These are phyloP conservation scores for Hibiscus mutabilis DNA, from an alignment of 345 rosid genomes.

Conservation along the genomic window DNA sequence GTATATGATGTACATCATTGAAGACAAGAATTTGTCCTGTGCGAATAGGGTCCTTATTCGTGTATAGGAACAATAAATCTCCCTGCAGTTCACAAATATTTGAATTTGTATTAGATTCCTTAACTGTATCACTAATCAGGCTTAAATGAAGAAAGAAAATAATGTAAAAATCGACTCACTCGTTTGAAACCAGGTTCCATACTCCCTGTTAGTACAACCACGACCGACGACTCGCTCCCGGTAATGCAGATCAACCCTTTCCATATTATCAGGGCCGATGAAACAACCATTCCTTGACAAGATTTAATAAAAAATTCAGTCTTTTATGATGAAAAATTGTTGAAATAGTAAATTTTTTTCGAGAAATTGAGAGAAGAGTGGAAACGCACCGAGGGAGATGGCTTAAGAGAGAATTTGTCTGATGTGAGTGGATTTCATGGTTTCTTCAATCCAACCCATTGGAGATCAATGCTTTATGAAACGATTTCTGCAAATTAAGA, in stretches of 20 bases:
- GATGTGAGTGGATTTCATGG: slow-evolving; percentile 38
- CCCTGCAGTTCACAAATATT: slow-evolving; percentile 35
- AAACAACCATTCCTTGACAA: slow-evolving; percentile 46
- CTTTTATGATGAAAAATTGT: neutral
- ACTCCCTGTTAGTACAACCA: slow-evolving; percentile 69
- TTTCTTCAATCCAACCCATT: slow-evolving; percentile 5
- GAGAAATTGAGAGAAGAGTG: neutral
- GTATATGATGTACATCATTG: slow-evolving; percentile 36
- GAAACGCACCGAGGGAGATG: slow-evolving; percentile 46
- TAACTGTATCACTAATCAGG: neutral
- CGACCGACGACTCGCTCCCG: slow-evolving; percentile 71
- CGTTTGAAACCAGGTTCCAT: slow-evolving; percentile 84
- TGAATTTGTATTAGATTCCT: neutral
- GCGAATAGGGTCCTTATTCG: slow-evolving; percentile 64
- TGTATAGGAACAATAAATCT: slow-evolving; percentile 57
- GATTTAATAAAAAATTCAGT: neutral
- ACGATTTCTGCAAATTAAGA: neutral
- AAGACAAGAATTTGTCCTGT: slow-evolving; percentile 64
- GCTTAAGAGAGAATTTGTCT: slow-evolving; percentile 43
- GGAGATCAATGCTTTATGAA: neutral
- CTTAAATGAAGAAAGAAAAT: neutral
- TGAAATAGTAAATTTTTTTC: neutral
- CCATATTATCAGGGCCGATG: slow-evolving; percentile 73
- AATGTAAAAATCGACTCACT: slow-evolving; percentile 18
- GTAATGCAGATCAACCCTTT: slow-evolving; percentile 62